Evolutionary conservation across 1,284 basidiomycete genomes (phyloP), one percentile per base, ranked within the genome.

Genomic region (Pyrrhoderma noxium): DNA sequence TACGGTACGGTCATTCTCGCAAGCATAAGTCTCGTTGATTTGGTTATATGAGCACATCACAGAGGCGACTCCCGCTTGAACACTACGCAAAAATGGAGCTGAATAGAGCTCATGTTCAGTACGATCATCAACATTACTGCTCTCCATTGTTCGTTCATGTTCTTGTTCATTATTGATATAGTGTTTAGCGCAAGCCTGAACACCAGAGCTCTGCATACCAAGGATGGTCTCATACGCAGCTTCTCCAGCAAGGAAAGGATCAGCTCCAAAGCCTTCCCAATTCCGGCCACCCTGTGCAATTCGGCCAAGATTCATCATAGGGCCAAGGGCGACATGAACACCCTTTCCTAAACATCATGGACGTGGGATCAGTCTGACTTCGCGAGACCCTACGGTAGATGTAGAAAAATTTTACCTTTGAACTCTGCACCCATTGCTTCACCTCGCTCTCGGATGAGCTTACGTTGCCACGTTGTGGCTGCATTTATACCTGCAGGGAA

Each of bases 241-340:
- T 64, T 85, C 85, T 14, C 86, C 83, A 45, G 76, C 64, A 38
- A 93, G 69, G 68, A 82, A 92, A 0, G 89, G 87, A 62, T 88
- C 84, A 14, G 75, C 82, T 43, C 87, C 83, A 56, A 89, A 91
- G 7, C 86, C 87, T 70, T 93, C 89, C 87, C 87, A 93, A 65
- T 89, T 90, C 8, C 90, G 70, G 0, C 90, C 90, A 2, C 76
- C 82, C 57, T 75, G 70, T 1, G 80, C 74, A 35, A 78, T 64
- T 49, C 85, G 77, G 19, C 80, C 85, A 67, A 86, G 71, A 61
- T 87, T 87, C 80, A 85, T 85, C 80, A 68, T 73, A 0, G 77
- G 73, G 2, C 79, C 78, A 22, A 85, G 70, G 5, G 78, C 79
- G 43, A 85, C 73, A 61, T 94, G 77, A 52, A 85, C 82, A 40